Base-by-base conservation (phyloP, 305 asterid species). In the Fraxinus platypoda region DNA sequence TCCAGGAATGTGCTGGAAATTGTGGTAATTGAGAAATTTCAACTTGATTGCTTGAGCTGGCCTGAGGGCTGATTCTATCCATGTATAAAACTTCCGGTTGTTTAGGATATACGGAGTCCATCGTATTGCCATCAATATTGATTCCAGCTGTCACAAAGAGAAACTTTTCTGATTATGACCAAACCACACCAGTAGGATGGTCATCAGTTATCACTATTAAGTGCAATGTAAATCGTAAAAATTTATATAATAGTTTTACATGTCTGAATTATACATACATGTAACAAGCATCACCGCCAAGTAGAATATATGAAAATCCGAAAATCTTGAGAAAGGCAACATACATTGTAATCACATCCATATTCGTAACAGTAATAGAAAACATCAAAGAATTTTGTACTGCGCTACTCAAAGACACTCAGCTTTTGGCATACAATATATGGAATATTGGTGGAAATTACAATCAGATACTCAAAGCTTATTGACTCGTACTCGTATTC, bases 1-100 rank as follows among this genome's bases (percentile, higher is more conserved):
- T 85, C 92, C 89, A 86, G 68, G 93, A 89, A 90, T 87, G 85
- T 81, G 89, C 80, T 78, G 87, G 86, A 79, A 87, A 89, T 83
- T 89, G 87, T 35, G 84, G 89, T 35, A 80, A 74, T 59, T 30
- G 80, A 66, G 88, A 84, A 81, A 81, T 80, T 78, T 87, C 95
- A 75, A 85, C 93, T 76, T 19, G 92, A 78, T 88, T 87, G 86
- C 94, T 71, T 71, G 76, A 71, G 26, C 26, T 71, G 76, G 43
- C 43, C 43, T 71, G 76, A 71, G 76, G 76, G 23, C 43, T 83
- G 59, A 86, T 89, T 87, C 87, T 86, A 81, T 90, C 92, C 59
- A 77, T 76, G 78, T 62, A 80, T 76, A 31, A 80, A 76, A 83
- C 87, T 72, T 91, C 95, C 21, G 89, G 54, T 81, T 84, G 92